Conservation (phyloP, 208 protist genomes). For the Strigomonas culicis region DNA sequence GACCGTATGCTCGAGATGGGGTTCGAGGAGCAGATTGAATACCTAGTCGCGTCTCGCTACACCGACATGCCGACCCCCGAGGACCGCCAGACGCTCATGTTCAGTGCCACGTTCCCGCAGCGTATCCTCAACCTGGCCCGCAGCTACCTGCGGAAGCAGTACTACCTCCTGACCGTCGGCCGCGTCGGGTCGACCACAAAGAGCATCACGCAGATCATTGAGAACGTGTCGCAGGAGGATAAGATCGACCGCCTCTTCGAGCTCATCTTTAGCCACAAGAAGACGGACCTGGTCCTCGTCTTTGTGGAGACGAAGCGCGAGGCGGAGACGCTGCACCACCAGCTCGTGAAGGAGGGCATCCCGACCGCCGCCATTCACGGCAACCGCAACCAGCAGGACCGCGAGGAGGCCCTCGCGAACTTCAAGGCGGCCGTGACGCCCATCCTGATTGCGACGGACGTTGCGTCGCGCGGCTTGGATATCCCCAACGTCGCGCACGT, state of each 20-base stretch:
- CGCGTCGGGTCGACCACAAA: constrained; percentile 96
- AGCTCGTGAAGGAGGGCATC: constrained; percentile 78
- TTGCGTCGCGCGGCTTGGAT: constrained; percentile 97
- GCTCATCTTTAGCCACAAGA: constrained; percentile 67
- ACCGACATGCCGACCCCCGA: constrained; percentile 90
- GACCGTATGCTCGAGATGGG: constrained; percentile 99
- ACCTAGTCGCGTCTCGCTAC: constrained; percentile 93
- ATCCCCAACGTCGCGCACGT: constrained; percentile 96
- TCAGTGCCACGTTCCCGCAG: constrained; percentile 98
- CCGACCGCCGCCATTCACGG: constrained; percentile 94
- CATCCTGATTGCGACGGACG: constrained; percentile 98
- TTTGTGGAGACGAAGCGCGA: constrained; percentile 99
- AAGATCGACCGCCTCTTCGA: constrained; percentile 81
- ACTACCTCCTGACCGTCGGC: constrained; percentile 97
- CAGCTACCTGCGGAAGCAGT: constrained; percentile 95
- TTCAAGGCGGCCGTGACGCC: constrained; percentile 87
- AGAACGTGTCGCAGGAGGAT: constrained; percentile 54
- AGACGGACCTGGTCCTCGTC: constrained; percentile 84
- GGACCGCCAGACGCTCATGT: constrained; percentile 98
- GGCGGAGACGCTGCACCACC: constrained; percentile 87
- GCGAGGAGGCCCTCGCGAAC: constrained; percentile 75
- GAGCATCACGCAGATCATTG: constrained; percentile 94
- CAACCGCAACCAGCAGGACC: constrained; percentile 88
- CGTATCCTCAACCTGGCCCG: constrained; percentile 97
- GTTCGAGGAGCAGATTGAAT: constrained; percentile 98